Base-by-base conservation (phyloP, 148 eudicot genomes). In the Fagopyrum homotropicum region DNA sequence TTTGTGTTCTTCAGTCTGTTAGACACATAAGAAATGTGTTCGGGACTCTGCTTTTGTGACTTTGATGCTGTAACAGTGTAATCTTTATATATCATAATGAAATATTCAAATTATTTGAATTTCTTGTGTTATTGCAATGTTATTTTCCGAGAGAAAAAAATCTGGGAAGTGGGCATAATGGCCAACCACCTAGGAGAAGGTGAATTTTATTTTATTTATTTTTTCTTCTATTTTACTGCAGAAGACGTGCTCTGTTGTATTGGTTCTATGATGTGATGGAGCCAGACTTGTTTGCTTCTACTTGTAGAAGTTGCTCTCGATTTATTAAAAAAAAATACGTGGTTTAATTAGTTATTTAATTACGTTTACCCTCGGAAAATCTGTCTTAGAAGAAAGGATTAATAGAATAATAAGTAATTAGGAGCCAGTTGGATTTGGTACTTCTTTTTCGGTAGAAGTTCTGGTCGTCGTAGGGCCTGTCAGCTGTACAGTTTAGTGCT, bases 151-250 rank as follows among this genome's bases (percentile, higher is more conserved):
- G 40, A 35, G 40, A 35, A 35, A 52, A 51, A 52, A 17, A n/a
- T 17, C 8, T n/a, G 17, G 60, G 22, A 55, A 55, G 60, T 55
- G 60, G 59, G 7, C n/a, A 54, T 54, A 56, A 29, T 57, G 63
- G 63, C 63, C 12, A 57, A 57, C 63, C 63, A 57, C 63, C 63
- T 57, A 26, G 63, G 29, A 57, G 63, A 57, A 57, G 63, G 63
- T 22, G 63, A 57, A 57, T 57, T 35, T 35, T 35, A 35, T 35
- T 35, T 35, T 35, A 35, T 35, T 0, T 35, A 35, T 35, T 35
- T 35, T 35, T 35, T 35, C 40, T 35, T 35, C 40, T 35, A 19
- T 7, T 57, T 57, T 19, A 30, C 11, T 57, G 63, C 35, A 57
- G 29, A 17, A 57, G 35, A 57, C 63, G 63, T 57, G 63, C 63